Conservation (phyloP, 1,139 yeast species). For the Sugiyamaella japonica region DNA sequence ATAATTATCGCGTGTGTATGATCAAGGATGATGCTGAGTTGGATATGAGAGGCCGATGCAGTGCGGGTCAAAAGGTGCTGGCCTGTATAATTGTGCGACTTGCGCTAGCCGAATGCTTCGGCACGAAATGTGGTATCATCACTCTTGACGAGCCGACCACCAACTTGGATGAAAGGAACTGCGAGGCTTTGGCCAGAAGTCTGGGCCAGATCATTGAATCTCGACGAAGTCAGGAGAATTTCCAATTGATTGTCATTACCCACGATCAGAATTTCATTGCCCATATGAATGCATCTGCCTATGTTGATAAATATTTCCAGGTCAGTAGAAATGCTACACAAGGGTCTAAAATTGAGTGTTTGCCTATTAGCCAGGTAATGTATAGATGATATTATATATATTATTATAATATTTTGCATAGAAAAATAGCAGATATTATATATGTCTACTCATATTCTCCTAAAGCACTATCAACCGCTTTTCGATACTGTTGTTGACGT, state of each 20-base stretch:
- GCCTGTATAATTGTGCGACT: conserved; percentile 89
- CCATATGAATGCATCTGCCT: conserved; percentile 80
- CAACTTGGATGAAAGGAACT: conserved; percentile 85
- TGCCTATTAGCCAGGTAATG: conserved; percentile 35
- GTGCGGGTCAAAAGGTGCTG: conserved; percentile 96
- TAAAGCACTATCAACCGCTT: conserved; percentile 54
- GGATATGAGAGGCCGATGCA: conserved; percentile 97
- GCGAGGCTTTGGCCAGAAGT: conserved; percentile 83
- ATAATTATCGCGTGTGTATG: conserved; percentile 95
- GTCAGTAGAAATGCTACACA: conserved; percentile 80
- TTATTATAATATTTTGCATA: not conserved
- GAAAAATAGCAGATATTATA: not conserved
- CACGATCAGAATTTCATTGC: conserved; percentile 91
- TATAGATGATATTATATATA: conserved; percentile 19
- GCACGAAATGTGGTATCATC: conserved; percentile 90
- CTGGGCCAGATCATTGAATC: conserved; percentile 72
- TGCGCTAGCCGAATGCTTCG: conserved; percentile 95
- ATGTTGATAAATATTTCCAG: conserved; percentile 86
- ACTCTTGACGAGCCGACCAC: conserved; percentile 99
- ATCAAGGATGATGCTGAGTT: conserved; percentile 85
- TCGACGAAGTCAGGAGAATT: conserved; percentile 77
- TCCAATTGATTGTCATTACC: conserved; percentile 91
- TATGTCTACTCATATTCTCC: conserved; percentile 23
- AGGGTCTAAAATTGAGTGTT: conserved; percentile 63
- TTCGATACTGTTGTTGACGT: conserved; percentile 75